Percentiles rank a stretch among this genome's conserved stretches.
Conservation (phyloP, 768 basidiomycete genomes). For the Pisolithus albus region DNA sequence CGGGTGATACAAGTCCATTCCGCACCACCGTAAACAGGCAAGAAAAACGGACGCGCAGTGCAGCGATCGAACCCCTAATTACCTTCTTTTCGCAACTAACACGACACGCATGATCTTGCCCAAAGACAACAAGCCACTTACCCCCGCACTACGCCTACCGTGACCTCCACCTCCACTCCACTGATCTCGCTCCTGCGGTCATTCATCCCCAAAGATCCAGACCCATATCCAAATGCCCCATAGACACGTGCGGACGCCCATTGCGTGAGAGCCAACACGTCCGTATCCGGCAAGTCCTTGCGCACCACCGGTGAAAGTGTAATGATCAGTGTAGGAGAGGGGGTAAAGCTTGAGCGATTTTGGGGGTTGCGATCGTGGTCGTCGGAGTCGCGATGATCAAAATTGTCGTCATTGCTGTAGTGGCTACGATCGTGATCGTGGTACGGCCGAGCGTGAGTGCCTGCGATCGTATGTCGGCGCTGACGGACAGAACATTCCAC, state of each 20-base stretch:
- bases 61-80: neutral
- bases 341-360: slow-evolving; percentile 10
- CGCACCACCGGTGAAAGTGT: slow-evolving; percentile 77
- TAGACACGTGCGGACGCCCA: slow-evolving; percentile 71
- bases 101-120: neutral
- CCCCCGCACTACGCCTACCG: slow-evolving; percentile 65
- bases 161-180: slow-evolving; percentile 67
- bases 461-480: slow-evolving; percentile 1
- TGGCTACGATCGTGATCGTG: slow-evolving; percentile 11
- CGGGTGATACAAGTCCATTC: no score
- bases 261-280: slow-evolving; percentile 62
- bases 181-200: slow-evolving; percentile 20
- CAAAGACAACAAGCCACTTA: slow-evolving; percentile 21
- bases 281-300: slow-evolving; percentile 58
- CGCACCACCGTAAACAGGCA: no score
- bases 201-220: slow-evolving; percentile 2
- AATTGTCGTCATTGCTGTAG: slow-evolving; percentile 9
- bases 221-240: slow-evolving; percentile 38
- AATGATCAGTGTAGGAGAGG: slow-evolving; percentile 51
- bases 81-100: neutral
- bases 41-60: no score
- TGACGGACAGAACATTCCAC: neutral
- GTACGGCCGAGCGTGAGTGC: slow-evolving; percentile 10
- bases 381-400: slow-evolving; percentile 10
- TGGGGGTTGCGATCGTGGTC: slow-evolving; percentile 5